Conservation (phyloP, 2,329 filamentous ascomycete species). For the Xylariales sp. region DNA sequence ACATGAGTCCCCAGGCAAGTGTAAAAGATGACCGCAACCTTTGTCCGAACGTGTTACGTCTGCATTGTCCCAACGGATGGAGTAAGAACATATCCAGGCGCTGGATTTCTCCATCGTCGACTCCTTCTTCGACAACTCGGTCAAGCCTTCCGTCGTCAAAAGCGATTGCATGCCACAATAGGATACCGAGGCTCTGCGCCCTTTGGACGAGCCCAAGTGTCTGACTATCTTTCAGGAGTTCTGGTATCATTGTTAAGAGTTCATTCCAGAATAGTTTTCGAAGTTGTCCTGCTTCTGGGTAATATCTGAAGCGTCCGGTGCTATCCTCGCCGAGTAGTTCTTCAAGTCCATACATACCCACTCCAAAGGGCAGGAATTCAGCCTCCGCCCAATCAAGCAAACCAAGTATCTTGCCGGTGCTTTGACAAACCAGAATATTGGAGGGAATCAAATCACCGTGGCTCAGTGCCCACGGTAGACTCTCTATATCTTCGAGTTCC, state of each 20-base stretch:
- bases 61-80: neutral
- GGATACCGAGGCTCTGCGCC: slow-evolving; percentile 47
- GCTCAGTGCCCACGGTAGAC: slow-evolving; percentile 50
- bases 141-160: slow-evolving; percentile 58
- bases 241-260: slow-evolving; percentile 30
- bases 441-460: slow-evolving; percentile 56
- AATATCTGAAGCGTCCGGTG: slow-evolving; percentile 37
- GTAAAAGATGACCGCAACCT: too few relatives aligned
- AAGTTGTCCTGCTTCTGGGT: slow-evolving; percentile 35
- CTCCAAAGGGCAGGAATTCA: slow-evolving; percentile 55
- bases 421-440: slow-evolving; percentile 49
- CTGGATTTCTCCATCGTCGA: slow-evolving; percentile 49
- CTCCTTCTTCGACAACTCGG: slow-evolving; percentile 47
- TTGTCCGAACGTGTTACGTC: too few relatives aligned
- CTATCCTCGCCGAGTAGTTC: slow-evolving; percentile 49
- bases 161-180: slow-evolving; percentile 61
- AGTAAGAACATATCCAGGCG: slow-evolving; percentile 37
- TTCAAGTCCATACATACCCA: slow-evolving; percentile 56
- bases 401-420: slow-evolving; percentile 42
- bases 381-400: slow-evolving; percentile 63
- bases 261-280: slow-evolving; percentile 46
- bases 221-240: slow-evolving; percentile 23
- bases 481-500: slow-evolving; percentile 31
- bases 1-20: too few relatives aligned
- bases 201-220: neutral